Evolutionary conservation across 2,329 filamentous ascomycete genomes (phyloP), one percentile per base, ranked within the genome.

Genomic region (Atkinsonella hypoxylon): DNA sequence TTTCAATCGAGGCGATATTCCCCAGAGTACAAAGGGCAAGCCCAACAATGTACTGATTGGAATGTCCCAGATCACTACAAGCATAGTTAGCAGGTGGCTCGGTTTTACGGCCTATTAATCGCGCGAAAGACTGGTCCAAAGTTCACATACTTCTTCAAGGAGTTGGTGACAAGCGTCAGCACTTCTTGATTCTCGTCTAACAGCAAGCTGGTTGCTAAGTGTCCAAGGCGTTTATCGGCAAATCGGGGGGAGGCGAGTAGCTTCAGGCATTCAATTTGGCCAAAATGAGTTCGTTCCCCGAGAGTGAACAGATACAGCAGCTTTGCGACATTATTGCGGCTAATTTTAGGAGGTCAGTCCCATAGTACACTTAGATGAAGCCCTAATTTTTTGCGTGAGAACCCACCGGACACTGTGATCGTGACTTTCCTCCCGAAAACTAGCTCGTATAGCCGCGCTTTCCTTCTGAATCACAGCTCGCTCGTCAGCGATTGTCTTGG

Each of bases 141-240:
- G 36, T 17, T 40, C 20, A 62, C 75, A 54, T 77, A 95, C 90
- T 97, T 98, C 69, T 97, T 93, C 57, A 98, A 71, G 11, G 93
- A 98, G 69, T 98, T 98, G 34, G 93, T 98, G 52, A 98, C 94
- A 54, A 98, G 73, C 1, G 93, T 98, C 62, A 98, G 69, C 18
- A 98, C 94, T 69, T 98, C 94, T 67, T 98, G 93, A 62, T 98
- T 98, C 75, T 98, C 93, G 67, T 98, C 93, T 55, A 98, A 75
- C 57, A 98, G 71, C 64, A 98, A 71, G 82, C 96, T 98, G 17
- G 93, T 98, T 22, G 93, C 93, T 58, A 98, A 74, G 64, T 98
- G 95, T 40, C 93, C 93, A 59, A 98, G 72, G 45, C 93, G 84
- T 74, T 98, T 98, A 76, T 98, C 93, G 58, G 93, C 93, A 65